Conservation (phyloP, 192 early-diverging fungal genomes). For the Coemansia sp. region DNA sequence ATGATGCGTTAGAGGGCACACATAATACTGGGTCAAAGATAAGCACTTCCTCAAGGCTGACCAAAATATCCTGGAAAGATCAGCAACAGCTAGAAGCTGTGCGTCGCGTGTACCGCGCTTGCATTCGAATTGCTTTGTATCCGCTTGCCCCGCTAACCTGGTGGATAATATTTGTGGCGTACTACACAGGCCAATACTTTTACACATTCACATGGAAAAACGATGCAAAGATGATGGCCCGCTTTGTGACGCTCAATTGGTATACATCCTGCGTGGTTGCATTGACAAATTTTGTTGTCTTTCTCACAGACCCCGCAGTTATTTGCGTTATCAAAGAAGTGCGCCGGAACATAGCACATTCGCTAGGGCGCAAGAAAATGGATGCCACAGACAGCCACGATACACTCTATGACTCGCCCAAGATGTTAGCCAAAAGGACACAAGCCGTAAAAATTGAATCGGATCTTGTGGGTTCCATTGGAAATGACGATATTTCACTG, state of each 20-base stretch:
- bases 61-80: slow-evolving; percentile 13
- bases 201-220: slow-evolving; percentile 20
- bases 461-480: background rate
- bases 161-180: slow-evolving; percentile 16
- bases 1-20: slow-evolving; percentile 7
- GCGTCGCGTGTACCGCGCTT: slow-evolving; percentile 30
- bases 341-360: background rate
- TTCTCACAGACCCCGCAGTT: slow-evolving; percentile 32
- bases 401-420: background rate
- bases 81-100: slow-evolving; percentile 23
- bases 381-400: background rate
- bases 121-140: slow-evolving; percentile 44
- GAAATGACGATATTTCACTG: slow-evolving; percentile 4
- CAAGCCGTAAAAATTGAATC: background rate
- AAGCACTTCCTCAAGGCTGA: background rate
- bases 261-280: slow-evolving; percentile 8
- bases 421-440: background rate
- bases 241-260: slow-evolving; percentile 11
- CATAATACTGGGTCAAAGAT: background rate
- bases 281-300: slow-evolving; percentile 30
- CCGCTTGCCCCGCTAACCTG: slow-evolving; percentile 25
- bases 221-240: slow-evolving; percentile 10
- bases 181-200: slow-evolving; percentile 22
- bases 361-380: slow-evolving; percentile 3
- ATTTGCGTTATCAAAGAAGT: slow-evolving; percentile 22